Evolutionary conservation across 768 basidiomycete species (phyloP).

Genomic region (Pleurotus platypus): DNA sequence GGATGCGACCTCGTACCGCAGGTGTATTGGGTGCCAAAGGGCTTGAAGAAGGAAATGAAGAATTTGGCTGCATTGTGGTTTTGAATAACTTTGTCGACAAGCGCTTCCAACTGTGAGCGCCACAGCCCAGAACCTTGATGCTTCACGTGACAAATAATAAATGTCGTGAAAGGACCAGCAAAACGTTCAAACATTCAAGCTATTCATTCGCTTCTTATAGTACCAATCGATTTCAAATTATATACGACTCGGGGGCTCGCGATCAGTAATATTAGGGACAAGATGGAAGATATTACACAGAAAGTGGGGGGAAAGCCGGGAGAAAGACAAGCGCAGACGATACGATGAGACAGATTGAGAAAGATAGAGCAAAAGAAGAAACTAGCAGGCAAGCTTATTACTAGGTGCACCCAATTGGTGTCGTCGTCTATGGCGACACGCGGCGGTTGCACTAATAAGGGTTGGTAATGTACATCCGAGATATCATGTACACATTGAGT

Average conservation of each 20-base stretch:
- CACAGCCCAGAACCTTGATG: too few species aligned
- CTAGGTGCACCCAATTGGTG: neutral
- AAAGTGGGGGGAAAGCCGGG: neutral
- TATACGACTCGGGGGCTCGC: neutral
- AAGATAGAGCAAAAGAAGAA: neutral
- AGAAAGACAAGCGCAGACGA: neutral
- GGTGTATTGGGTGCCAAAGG: neutral
- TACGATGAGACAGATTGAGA: neutral
- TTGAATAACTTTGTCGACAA: neutral
- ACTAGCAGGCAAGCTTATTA: neutral
- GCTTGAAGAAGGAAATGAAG: neutral
- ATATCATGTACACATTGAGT: neutral
- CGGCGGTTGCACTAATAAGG: too few species aligned
- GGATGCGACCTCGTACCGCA: neutral
- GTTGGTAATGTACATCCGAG: neutral
- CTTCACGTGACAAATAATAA: too few species aligned
- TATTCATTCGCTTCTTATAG: neutral
- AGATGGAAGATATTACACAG: neutral
- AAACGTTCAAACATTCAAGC: neutral
- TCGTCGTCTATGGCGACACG: neutral
- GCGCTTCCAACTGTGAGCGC: too few species aligned
- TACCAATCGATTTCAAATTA: neutral
- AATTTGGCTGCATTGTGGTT: conserved; percentile 1
- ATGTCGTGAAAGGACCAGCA: too few species aligned
- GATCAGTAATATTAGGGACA: neutral